Evolutionary conservation across 768 basidiomycete genomes (phyloP), one percentile per base, ranked within the genome.

Genomic region (Termitomyces sp.): DNA sequence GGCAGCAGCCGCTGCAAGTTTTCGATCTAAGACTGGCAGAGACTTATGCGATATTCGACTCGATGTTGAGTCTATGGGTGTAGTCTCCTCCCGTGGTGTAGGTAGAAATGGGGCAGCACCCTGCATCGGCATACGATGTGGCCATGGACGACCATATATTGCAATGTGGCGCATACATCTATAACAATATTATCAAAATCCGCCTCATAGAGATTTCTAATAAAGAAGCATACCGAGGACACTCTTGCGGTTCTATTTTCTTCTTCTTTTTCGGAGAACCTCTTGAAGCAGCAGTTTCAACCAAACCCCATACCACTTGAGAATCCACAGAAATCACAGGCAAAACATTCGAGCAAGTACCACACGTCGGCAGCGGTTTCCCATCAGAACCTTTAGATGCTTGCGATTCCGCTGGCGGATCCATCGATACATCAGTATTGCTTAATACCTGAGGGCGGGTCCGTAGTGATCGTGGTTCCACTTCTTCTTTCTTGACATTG

Each of bases 91-190:
- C 19, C 79, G 75, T 48, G 82, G 79, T 17, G 78, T 79, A n/a
- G 73, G 69, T 2, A 73, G 67, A 60, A 75, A 75, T 38, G 73
- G 63, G 5, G 71, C 43, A 12, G 42, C 65, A 15, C 82, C 80
- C 48, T 79, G 78, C 37, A 76, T 71, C 40, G 80, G 72, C 15
- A 82, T 64, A 53, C 90, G 86, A 49, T 76, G 73, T 21, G 90
- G 90, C 90, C 90, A 92, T 2, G 79, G 69, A 53, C 78, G 75
- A 1, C 77, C 78, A 69, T 91, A 92, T 56, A 92, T 92, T 11
- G 86, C 89, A 63, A 76, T 80, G 68, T 92, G 90, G 19, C 90
- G 86, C 70, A 91, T 77, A 67, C 90, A 92, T 57, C 89, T 91
- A 44, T 48, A 31, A 28, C 42, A 46, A 46, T 15, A 8, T 12